Evolutionary conservation across 75 land plant genomes (phyloP).

Genomic region (Adiantum capillusveneris): DNA sequence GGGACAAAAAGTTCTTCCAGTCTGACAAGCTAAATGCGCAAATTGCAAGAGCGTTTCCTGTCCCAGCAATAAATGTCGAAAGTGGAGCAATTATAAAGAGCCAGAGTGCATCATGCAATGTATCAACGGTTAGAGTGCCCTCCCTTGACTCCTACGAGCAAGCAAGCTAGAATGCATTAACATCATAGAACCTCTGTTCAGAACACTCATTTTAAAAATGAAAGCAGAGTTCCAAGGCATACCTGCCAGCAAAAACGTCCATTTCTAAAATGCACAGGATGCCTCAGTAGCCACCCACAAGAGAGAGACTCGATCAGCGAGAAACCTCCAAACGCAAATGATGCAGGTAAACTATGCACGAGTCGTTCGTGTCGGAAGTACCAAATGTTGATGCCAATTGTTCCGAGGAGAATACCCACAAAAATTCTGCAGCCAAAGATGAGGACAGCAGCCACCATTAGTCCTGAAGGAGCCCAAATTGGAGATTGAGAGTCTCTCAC

Average conservation of each 20-base stretch:
- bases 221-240: neutral
- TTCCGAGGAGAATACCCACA: slow-evolving; percentile 17
- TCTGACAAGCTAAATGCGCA: slow-evolving; percentile 22
- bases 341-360: slow-evolving; percentile 10
- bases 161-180: neutral
- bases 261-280: slow-evolving; percentile 15
- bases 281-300: slow-evolving; percentile 27
- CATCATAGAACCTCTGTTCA: neutral
- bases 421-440: slow-evolving; percentile 20
- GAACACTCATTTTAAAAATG: neutral
- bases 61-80: slow-evolving; percentile 22
- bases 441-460: slow-evolving; percentile 24
- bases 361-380: slow-evolving; percentile 9
- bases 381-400: slow-evolving; percentile 24
- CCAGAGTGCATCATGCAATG: slow-evolving; percentile 44
- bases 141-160: slow-evolving; percentile 29
- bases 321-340: slow-evolving; percentile 14
- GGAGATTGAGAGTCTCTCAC: slow-evolving; percentile 15
- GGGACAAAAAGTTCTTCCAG: slow-evolving; percentile 23
- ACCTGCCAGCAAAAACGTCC: slow-evolving; percentile 14
- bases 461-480: slow-evolving; percentile 26
- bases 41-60: slow-evolving; percentile 35
- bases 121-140: slow-evolving; percentile 31
- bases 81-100: slow-evolving; percentile 40
- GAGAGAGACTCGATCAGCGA: slow-evolving; percentile 12